Conservation (phyloP, 768 basidiomycete species). For the Tulasnella sp. region DNA sequence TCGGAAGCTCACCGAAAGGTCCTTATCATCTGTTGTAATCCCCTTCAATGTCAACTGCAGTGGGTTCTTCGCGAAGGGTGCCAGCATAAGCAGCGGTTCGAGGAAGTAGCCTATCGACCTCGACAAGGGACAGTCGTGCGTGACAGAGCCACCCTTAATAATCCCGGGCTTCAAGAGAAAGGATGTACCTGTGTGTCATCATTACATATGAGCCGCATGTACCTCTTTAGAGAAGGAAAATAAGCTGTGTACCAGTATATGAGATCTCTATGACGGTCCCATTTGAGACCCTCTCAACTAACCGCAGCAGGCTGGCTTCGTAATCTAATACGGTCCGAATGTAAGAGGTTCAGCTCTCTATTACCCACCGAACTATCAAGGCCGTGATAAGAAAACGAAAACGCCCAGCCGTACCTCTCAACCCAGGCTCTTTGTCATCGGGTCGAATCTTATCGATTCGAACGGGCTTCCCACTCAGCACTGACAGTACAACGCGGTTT, state of each 20-base stretch:
- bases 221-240: neutral
- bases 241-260: slow-evolving; percentile 57
- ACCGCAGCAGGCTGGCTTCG: slow-evolving; percentile 78
- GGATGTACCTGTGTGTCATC: slow-evolving; percentile 60
- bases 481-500: slow-evolving; percentile 74
- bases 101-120: slow-evolving; percentile 90
- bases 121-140: slow-evolving; percentile 81
- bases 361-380: neutral
- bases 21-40: slow-evolving; percentile 84
- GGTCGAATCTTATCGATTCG: slow-evolving; percentile 80
- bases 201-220: neutral
- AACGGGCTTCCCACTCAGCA: slow-evolving; percentile 77
- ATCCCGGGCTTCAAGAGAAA: slow-evolving; percentile 88
- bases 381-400: slow-evolving; percentile 16
- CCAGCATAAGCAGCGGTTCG: slow-evolving; percentile 80
- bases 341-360: neutral
- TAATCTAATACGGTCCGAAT: slow-evolving; percentile 47
- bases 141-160: slow-evolving; percentile 67
- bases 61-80: slow-evolving; percentile 84
- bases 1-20: slow-evolving; percentile 66
- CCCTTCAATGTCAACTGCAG: slow-evolving; percentile 73
- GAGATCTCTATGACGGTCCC: slow-evolving; percentile 93
- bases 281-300: slow-evolving; percentile 87
- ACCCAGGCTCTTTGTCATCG: slow-evolving; percentile 88
- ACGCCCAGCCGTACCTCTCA: too few species aligned